These are phyloP conservation scores for Lecanoromycetidae sp. DNA, from an alignment of 2,329 filamentous ascomycete species.

Conservation along the genomic window DNA sequence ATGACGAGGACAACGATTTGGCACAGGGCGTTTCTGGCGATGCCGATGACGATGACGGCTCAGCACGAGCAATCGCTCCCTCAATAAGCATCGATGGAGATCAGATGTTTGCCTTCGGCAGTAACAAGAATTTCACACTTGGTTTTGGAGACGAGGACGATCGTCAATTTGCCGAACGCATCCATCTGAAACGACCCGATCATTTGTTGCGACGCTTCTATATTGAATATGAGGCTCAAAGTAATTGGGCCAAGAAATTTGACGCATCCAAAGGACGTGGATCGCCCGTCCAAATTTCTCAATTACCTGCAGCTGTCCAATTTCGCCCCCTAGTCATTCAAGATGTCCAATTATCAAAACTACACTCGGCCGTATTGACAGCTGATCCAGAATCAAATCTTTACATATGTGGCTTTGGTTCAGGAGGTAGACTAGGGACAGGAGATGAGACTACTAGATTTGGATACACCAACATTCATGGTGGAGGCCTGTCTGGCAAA, in stretches of 20 bases:
- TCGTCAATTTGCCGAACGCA: conserved; percentile 79
- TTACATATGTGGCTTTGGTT: conserved; percentile 84
- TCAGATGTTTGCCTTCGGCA: conserved; percentile 87
- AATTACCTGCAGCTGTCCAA: conserved; percentile 60
- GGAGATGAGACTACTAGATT: conserved; percentile 86
- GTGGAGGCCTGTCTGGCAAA: conserved; percentile 58
- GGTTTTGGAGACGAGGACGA: conserved; percentile 95
- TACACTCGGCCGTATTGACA: conserved; percentile 82
- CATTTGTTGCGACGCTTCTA: conserved; percentile 64
- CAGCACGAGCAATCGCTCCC: conserved; percentile 24
- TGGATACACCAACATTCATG: conserved; percentile 69
- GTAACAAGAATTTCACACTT: conserved; percentile 87
- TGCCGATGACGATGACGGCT: conserved; percentile 38
- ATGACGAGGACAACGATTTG: conserved; percentile 34
- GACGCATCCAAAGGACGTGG: neutral
- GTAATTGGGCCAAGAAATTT: neutral
- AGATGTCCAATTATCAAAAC: conserved; percentile 77
- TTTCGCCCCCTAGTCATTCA: conserved; percentile 63
- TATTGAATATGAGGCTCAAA: conserved; percentile 44
- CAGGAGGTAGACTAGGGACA: conserved; percentile 75
- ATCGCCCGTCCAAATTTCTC: neutral
- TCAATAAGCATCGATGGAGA: conserved; percentile 49
- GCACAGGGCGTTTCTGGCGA: conserved; percentile 25
- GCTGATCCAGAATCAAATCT: conserved; percentile 79
- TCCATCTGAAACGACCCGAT: conserved; percentile 62